Percentiles rank a stretch among this genome's conserved stretches.
Conservation (phyloP, 1,139 yeast genomes). For the Sugiyamaella neomexicana region DNA sequence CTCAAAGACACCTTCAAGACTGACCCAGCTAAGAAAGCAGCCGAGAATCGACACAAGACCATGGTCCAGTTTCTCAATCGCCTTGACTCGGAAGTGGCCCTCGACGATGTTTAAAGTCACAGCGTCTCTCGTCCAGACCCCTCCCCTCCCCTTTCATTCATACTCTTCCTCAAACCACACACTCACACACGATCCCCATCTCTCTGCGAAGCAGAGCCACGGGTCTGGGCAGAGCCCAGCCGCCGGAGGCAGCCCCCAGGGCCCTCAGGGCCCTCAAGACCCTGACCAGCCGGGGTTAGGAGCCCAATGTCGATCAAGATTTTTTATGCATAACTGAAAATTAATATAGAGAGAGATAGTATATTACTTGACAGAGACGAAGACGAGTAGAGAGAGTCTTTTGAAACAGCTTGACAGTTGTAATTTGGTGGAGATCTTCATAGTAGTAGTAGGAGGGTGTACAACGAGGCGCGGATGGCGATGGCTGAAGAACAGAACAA, state of each 20-base stretch:
- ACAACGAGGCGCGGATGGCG: background rate
- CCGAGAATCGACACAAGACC: constrained; percentile 32
- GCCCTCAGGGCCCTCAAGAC: background rate
- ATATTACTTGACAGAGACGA: background rate
- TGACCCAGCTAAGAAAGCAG: constrained; percentile 34
- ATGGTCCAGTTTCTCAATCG: constrained; percentile 25
- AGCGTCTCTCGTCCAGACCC: no score
- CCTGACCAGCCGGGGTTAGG: constrained; percentile 6
- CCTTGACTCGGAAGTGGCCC: constrained; percentile 14
- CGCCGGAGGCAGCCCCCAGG: background rate
- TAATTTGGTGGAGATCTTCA: no score
- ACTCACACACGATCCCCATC: background rate
- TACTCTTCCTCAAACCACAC: no score
- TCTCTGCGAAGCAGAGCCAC: constrained; percentile 1
- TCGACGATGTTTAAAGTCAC: constrained; percentile 9
- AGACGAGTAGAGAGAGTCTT: background rate
- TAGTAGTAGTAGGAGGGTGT: no score
- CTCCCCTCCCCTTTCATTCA: no score
- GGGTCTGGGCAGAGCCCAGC: constrained; percentile 7
- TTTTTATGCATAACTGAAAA: constrained; percentile 8
- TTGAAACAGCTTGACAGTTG: background rate
- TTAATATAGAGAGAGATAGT: background rate
- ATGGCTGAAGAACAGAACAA: constrained; percentile 25
- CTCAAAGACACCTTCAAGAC: constrained; percentile 38
- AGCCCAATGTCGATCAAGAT: background rate